A percentile compares a stretch with the other conserved stretches of the same genome.
These are phyloP conservation scores for Pseudogymnoascus sp. DNA, from an alignment of 2,329 filamentous ascomycete genomes.

Conservation along the genomic window DNA sequence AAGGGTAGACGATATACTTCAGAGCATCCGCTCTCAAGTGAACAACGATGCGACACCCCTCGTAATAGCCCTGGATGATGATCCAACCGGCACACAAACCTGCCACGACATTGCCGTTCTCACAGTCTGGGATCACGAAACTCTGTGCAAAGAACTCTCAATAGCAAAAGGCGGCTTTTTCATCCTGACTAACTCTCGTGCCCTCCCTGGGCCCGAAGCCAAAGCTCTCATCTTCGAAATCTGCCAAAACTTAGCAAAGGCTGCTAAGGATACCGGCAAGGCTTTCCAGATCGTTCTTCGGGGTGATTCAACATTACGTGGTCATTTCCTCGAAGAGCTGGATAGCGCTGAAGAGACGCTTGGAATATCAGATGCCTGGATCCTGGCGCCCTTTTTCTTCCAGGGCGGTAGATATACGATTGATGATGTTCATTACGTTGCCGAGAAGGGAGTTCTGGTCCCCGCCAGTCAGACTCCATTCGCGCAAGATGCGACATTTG, in stretches of 20 bases:
- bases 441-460: slow-evolving; percentile 41
- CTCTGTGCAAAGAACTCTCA: slow-evolving; percentile 39
- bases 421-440: slow-evolving; percentile 51
- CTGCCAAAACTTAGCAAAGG: slow-evolving; percentile 41
- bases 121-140: slow-evolving; percentile 44
- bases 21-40: slow-evolving; percentile 11
- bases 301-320: slow-evolving; percentile 49
- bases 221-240: slow-evolving; percentile 42
- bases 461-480: slow-evolving; percentile 49
- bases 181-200: slow-evolving; percentile 53
- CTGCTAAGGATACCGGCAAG: slow-evolving; percentile 33
- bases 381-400: slow-evolving; percentile 52
- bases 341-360: slow-evolving; percentile 45
- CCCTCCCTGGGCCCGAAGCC: slow-evolving; percentile 43
- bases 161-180: slow-evolving; percentile 44
- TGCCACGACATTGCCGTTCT: slow-evolving; percentile 50
- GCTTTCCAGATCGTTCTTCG: slow-evolving; percentile 49
- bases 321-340: slow-evolving; percentile 49
- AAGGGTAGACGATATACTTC: slow-evolving; percentile 6
- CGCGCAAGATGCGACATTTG: slow-evolving; percentile 50
- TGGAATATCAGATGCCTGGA: slow-evolving; percentile 44
- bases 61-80: slow-evolving; percentile 43
- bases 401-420: slow-evolving; percentile 53
- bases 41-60: slow-evolving; percentile 11
- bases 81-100: slow-evolving; percentile 56